Evolutionary conservation across 257 asterid genomes (phyloP), one percentile per base, ranked within the genome.

Genomic region (Salvia miltiorrhiza): DNA sequence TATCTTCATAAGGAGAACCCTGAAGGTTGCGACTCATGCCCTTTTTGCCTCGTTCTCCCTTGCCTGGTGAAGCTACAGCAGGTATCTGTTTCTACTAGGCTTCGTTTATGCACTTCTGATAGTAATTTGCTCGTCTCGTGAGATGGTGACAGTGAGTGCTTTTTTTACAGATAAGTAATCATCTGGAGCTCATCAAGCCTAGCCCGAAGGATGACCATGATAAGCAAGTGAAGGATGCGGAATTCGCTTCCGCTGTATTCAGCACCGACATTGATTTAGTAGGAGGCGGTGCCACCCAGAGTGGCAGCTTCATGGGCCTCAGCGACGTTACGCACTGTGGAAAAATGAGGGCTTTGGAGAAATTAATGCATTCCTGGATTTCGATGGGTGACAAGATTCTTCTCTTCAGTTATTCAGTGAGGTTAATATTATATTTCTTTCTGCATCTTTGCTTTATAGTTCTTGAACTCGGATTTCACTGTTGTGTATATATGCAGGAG

Each of bases 111-210:
- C 64, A 63, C 16, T 33, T 35, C n/a, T n/a, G n/a, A n/a, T n/a
- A n/a, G n/a, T 70, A 21, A 61, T 20, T 11, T 66, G 61, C 32
- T 63, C 30, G 40, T 43, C 5, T 39, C 17, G 13, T 37, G 52
- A 33, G 73, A 21, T 73, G 73, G 13, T 63, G 39, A 54, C 2
- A 2, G 20, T 53, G 23, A 35, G 24, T 37, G 33, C 3, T 45
- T 63, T 54, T 79, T 16, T 30, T 59, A 55, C 76, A 93, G 97
- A 79, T 93, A 70, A 88, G 97, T 84, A 93, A 93, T 78, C 99
- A 93, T 81, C 83, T 93, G 73, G 97, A 93, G 87, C 99, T 93
- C 75, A 88, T 93, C 78, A 93, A 93, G 83, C 96, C 99, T 63
- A 90, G 86, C 81, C 77, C 88, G 33, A 93, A 77, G 77, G 97